phyloP scores from a whole-genome alignment of 108 stramenopile genomes.

The Cyclotella kingstonii region DNA sequence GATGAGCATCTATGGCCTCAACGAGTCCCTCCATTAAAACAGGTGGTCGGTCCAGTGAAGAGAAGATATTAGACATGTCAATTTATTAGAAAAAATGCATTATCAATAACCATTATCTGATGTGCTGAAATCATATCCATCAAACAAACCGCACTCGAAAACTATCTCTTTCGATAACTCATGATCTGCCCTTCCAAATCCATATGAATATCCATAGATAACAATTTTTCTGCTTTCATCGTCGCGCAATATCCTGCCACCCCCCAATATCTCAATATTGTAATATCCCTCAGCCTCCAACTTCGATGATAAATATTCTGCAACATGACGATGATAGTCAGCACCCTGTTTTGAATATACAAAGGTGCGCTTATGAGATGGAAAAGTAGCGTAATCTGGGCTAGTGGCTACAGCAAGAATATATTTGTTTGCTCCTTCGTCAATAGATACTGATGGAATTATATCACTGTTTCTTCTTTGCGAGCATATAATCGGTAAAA shows the following conservation, averaged over 20 bases:
- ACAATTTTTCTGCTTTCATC: slow-evolving; percentile 46
- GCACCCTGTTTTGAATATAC: slow-evolving; percentile 63
- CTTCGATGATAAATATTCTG: slow-evolving; percentile 62
- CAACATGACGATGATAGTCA: slow-evolving; percentile 75
- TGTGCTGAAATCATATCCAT: slow-evolving; percentile 56
- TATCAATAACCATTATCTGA: slow-evolving; percentile 73
- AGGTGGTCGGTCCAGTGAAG: too few species aligned
- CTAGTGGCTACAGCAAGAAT: slow-evolving; percentile 60
- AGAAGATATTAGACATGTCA: too few species aligned
- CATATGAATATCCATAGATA: slow-evolving; percentile 79
- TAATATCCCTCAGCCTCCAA: slow-evolving; percentile 58
- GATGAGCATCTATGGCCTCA: too few species aligned
- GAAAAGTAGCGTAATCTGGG: slow-evolving; percentile 12
- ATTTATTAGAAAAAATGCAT: neutral
- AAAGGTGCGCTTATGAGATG: slow-evolving; percentile 40
- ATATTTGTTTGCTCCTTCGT: slow-evolving; percentile 78
- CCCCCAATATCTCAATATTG: slow-evolving; percentile 67
- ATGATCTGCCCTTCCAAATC: slow-evolving; percentile 82
- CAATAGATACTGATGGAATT: slow-evolving; percentile 67
- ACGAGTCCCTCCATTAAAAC: too few species aligned
- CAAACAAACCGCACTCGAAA: slow-evolving; percentile 48
- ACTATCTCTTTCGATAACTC: slow-evolving; percentile 54
- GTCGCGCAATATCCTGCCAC: slow-evolving; percentile 66
- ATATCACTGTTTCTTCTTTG: neutral
- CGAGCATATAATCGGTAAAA: neutral